Base-by-base conservation (phyloP, 2,329 filamentous ascomycete species). In the Corinectria fuckeliana region DNA sequence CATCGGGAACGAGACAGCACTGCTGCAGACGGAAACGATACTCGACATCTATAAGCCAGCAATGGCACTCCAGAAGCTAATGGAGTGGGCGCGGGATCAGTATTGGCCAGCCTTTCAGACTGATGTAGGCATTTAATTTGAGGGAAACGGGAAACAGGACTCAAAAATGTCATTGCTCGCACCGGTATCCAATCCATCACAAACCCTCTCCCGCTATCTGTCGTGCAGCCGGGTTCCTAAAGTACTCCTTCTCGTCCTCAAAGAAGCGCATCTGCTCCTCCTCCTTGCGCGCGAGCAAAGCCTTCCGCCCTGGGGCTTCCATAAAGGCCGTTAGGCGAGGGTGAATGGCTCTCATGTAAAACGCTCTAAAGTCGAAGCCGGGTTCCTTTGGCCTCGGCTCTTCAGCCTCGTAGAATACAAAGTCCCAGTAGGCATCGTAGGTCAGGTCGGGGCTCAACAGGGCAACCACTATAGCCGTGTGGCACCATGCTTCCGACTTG, bases 21-120 rank as follows among this genome's bases (percentile, higher is more conserved):
- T 34, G 10, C 32, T 34, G 32, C 32, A 34, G 25, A 58, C 55
- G 20, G 53, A 56, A 23, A 18, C 53, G 6, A 51, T 56, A 30
- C 38, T 49, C 10, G 53, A 47, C n/a, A 56, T 56, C 26, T 44
- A 44, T 26, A 56, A 56, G 21, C 20, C 51, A 13, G 50, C 47
- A 9, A 56, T 51, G 34, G 16, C 53, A 14, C 20, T 56, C n/a
- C 41, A 50, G 38, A 56, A 4, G 18, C 20, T 56, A 11, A 26
- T 42, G 10, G 34, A 44, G 8, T 56, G 47, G 53, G 36, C 32
- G 26, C 16, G 45, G 21, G 23, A 20, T 4, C 23, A 50, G 38
- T 44, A 45, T 11, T 51, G 53, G 53, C 45, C 53, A 4, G 47
- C 53, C 16, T 56, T 56, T 11, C 55, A 53, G 25, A 18, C 18